Percentiles rank a stretch among this genome's conserved stretches.
Evolutionary conservation across 208 protist species (phyloP).

Genomic region (Acanthamoeba lenticulata): DNA sequence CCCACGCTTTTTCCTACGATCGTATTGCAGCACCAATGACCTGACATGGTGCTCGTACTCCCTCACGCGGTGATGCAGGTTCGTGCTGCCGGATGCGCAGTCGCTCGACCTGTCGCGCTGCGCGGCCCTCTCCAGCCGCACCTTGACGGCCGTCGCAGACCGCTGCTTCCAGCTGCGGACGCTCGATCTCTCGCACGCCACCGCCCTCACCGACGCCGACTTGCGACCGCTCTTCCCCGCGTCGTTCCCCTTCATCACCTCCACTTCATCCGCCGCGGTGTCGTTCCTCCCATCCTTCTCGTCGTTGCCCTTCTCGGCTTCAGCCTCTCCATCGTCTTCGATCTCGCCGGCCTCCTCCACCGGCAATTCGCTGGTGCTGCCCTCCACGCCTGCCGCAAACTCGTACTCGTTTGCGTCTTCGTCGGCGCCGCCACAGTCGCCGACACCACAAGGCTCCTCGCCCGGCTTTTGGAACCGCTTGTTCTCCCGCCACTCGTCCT

Average conservation of each 20-base stretch:
- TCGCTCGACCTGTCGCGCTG: neutral
- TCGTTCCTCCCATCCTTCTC: neutral
- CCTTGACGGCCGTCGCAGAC: neutral
- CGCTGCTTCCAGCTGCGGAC: neutral
- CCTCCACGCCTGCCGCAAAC: neutral
- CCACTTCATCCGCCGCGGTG: neutral
- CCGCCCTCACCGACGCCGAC: neutral
- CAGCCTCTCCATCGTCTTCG: neutral
- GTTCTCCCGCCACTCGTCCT: neutral
- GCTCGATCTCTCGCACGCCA: neutral
- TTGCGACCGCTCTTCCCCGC: neutral
- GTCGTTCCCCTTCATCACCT: neutral
- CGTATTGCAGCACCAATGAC: neutral
- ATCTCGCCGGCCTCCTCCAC: neutral
- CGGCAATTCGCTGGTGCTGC: neutral
- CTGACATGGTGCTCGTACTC: neutral
- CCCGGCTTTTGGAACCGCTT: neutral
- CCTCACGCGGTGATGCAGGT: no score
- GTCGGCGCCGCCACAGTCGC: neutral
- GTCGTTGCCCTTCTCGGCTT: neutral
- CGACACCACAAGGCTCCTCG: neutral
- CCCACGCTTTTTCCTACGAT: no score
- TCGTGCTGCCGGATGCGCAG: neutral
- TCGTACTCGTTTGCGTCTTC: constrained; percentile 1
- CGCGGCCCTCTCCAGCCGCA: neutral